phyloP scores from a whole-genome alignment of 176 grass and related monocot species.

The Oryza meridionalis region DNA sequence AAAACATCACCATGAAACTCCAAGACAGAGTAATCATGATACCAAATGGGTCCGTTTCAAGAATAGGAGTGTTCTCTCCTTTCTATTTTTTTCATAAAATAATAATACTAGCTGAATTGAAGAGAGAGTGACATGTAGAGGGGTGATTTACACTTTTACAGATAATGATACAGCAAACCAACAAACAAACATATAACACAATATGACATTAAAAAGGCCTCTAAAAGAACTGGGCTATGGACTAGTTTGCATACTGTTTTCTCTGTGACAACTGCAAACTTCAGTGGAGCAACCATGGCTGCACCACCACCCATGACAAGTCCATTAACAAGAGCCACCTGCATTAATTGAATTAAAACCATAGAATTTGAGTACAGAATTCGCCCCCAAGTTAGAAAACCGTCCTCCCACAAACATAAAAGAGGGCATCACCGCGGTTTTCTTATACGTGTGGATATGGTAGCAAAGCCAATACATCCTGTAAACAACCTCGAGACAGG shows the following conservation, averaged over 20 bases:
- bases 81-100: neutral
- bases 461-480: conserved; percentile 99
- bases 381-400: neutral
- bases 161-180: neutral
- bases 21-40: neutral
- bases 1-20: conserved; percentile 6
- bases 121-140: neutral
- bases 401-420: neutral
- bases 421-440: conserved; percentile 54
- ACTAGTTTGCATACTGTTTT: conserved; percentile 62
- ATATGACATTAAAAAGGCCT: neutral
- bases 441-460: conserved; percentile 97
- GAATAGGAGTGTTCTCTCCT: neutral
- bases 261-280: conserved; percentile 80
- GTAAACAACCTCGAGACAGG: conserved; percentile 89
- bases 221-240: neutral
- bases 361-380: conserved; percentile 8
- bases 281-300: conserved; percentile 72
- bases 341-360: neutral
- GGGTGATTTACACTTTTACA: neutral
- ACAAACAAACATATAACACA: neutral
- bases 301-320: conserved; percentile 95
- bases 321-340: conserved; percentile 93
- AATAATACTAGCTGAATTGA: neutral
- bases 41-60: conserved; percentile 5